Evolutionary conservation across 495 filamentous ascomycete genomes (phyloP), one percentile per base, ranked within the genome.

Genomic region (Collariella sp.): DNA sequence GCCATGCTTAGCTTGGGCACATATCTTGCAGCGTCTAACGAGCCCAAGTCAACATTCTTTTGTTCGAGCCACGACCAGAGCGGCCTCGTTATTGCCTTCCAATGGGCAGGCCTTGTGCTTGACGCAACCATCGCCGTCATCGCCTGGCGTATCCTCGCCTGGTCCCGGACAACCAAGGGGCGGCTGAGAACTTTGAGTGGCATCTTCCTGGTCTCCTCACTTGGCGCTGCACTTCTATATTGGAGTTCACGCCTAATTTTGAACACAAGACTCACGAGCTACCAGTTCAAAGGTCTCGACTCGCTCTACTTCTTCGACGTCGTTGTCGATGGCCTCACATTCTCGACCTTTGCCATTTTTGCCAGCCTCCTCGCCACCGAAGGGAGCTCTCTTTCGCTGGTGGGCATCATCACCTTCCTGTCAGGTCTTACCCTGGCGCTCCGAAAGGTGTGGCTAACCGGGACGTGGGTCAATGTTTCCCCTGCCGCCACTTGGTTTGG

Each of bases 81-180:
- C 15, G 57, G 57, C 15, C 46, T 65, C 12, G 58, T 67, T 5
- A 46, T 69, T 7, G 49, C 62, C 12, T 49, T 67, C 0, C 74
- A 78, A 47, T 70, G 67, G 61, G 3, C 60, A 31, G 69, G 72
- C 16, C 59, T 78, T n/a, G 35, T 70, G 19, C 61, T 70, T 23
- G 74, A 78, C 52, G 65, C 68, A 9, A 39, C 58, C 47, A 70
- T 76, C 53, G 50, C 68, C 47, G 58, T 73, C 19, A 53, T 73
- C 19, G 19, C 59, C 5, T 76, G 74, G 73, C 70, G 73, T 13
- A 63, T 75, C 11, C 62, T 78, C n/a, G 70, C 72, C 36, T 76
- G 72, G 73, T 58, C 69, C 7, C 60, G 73, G 36, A 74, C 74
- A 0, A 73, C 70, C 19, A 73, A 67, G 45, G 60, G 55, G 34